Percentiles rank a stretch among this genome's conserved stretches.
Conservation (phyloP, 495 filamentous ascomycete species). For the Penicillium paxilli region DNA sequence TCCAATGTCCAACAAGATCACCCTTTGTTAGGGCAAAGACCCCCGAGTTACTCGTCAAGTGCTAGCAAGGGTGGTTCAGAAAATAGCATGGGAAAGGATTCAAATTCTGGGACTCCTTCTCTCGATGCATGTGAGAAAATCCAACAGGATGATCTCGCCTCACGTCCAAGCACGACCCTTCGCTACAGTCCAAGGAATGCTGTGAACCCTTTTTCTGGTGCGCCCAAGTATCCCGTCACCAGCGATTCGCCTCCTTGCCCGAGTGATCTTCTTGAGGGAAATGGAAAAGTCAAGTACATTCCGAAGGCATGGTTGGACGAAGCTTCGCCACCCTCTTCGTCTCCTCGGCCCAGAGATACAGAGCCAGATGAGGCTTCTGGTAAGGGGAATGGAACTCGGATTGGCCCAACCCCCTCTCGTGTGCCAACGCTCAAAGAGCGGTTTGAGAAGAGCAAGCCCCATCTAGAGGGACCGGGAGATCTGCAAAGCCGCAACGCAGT, state of each 20-base stretch:
- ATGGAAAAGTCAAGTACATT: slow-evolving; percentile 12
- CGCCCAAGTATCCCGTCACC: background rate
- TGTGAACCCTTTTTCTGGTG: background rate
- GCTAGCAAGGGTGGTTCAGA: background rate
- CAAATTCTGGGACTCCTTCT: background rate
- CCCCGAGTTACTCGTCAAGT: background rate
- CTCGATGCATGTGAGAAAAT: background rate
- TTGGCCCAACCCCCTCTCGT: background rate
- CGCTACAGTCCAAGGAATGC: too few species aligned
- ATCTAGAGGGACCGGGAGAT: background rate
- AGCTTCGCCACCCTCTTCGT: background rate
- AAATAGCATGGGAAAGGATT: background rate
- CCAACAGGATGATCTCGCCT: background rate
- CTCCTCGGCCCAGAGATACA: background rate
- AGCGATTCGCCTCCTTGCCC: slow-evolving; percentile 1
- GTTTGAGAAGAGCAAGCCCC: slow-evolving; percentile 2
- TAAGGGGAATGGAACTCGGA: background rate
- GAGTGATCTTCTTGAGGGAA: slow-evolving; percentile 5
- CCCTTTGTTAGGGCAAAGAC: background rate
- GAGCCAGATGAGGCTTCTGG: background rate
- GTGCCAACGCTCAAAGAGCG: slow-evolving; percentile 14
- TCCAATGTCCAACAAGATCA: background rate
- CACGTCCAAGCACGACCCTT: background rate
- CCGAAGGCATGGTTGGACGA: slow-evolving; percentile 3
- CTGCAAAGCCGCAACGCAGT: background rate